Evolutionary conservation across 2,329 filamentous ascomycete species (phyloP).

Genomic region (Colletotrichum euphorbiae): DNA sequence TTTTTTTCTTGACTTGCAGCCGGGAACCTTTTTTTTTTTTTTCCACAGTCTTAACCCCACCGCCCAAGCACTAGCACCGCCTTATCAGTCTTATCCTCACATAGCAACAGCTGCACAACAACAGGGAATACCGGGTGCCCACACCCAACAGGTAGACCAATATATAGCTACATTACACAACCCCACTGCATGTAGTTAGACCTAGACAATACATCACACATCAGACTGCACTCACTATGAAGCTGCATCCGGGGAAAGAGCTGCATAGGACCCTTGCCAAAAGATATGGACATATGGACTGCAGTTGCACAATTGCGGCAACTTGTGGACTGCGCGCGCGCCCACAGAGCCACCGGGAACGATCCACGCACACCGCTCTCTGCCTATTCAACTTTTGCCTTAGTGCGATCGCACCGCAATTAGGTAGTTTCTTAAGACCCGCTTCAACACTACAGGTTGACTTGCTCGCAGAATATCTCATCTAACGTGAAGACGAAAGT

Average conservation of each 20-base stretch:
- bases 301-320: slow-evolving; percentile 14
- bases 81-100: slow-evolving; percentile 39
- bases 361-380: slow-evolving; percentile 35
- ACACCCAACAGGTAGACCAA: too few species aligned
- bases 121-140: too few species aligned
- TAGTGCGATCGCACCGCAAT: slow-evolving; percentile 1
- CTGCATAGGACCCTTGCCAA: slow-evolving; percentile 34
- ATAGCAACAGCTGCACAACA: slow-evolving; percentile 40
- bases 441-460: not conserved
- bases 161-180: too few species aligned
- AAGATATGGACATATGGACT: slow-evolving; percentile 15
- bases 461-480: not conserved
- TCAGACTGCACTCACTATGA: too few species aligned
- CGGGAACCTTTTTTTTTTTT: slow-evolving; percentile 29
- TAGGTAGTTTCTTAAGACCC: not conserved
- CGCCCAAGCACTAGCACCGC: slow-evolving; percentile 21
- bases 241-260: slow-evolving; percentile 38
- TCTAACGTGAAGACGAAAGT: not conserved
- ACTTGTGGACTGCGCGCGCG: slow-evolving; percentile 20
- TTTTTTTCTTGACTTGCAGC: slow-evolving; percentile 38
- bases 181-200: too few species aligned
- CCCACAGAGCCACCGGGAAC: slow-evolving; percentile 20
- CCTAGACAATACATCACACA: too few species aligned
- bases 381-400: slow-evolving; percentile 9
- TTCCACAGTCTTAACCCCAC: slow-evolving; percentile 31